Evolutionary conservation across 768 basidiomycete species (phyloP), one percentile per base, ranked within the genome.

Genomic region (Rhodotorula graminis): DNA sequence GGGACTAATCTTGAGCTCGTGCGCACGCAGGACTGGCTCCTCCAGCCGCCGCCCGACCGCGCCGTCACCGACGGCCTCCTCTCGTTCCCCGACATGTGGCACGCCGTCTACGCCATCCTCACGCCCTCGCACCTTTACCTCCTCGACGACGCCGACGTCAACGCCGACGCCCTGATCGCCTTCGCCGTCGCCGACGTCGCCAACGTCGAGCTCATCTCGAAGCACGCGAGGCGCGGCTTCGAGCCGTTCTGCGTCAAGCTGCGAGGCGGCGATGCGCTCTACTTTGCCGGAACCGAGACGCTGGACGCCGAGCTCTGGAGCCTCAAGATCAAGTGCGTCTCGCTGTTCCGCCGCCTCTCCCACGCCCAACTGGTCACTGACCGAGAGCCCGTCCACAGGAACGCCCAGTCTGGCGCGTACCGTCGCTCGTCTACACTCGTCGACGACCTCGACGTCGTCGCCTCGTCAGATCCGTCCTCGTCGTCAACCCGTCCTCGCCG

Each of bases 11-110:
- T n/a, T n/a, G n/a, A n/a, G n/a, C n/a, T n/a, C n/a, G n/a, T n/a
- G n/a, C n/a, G n/a, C n/a, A n/a, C 52, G 18, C 63, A 64, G 63
- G 63, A 49, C 25, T 53, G 50, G 63, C 63, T 64, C 6, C 52
- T 64, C 52, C 37, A 53, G 0, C 63, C 63, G 33, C 63, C 49
- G 3, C 6, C n/a, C 23, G 29, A 49, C 5, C 23, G 23, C 3
- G 19, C 49, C 23, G 7, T 31, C 7, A 40, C 33, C 5, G 25
- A n/a, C 63, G 40, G 40, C 25, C 33, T 64, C 27, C 52, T 64
- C 25, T 23, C 16, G 2, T 21, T 29, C 18, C 47, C 52, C 3
- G 15, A 33, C 21, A 27, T n/a, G 7, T 64, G 50, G 63, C 33
- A 19, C 4, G 27, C 52, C 1, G 16, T 3, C 49, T 49, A 10